phyloP scores from a whole-genome alignment of 495 filamentous ascomycete species.

The Talaromyces borbonicus region DNA sequence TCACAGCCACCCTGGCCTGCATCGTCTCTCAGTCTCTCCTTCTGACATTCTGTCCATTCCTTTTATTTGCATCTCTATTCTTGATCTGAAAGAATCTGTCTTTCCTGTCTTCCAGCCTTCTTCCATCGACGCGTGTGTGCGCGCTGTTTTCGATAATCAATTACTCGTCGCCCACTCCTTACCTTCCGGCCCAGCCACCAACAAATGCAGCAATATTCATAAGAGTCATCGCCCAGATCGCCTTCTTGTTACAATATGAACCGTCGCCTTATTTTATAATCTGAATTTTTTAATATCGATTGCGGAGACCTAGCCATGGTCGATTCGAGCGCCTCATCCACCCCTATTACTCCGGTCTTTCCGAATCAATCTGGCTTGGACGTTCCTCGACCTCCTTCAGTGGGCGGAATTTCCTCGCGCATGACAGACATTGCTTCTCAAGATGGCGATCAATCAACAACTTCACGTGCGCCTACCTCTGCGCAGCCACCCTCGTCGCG shows the following conservation, averaged over 20 bases:
- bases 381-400: slow-evolving; percentile 35
- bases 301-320: neutral
- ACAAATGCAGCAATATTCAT: neutral
- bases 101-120: neutral
- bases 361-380: slow-evolving; percentile 15
- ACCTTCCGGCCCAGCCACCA: neutral
- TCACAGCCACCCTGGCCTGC: neutral
- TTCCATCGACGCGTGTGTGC: neutral
- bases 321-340: slow-evolving; percentile 11
- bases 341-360: neutral
- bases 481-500: slow-evolving; percentile 38
- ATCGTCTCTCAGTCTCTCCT: neutral
- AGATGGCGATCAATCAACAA: slow-evolving; percentile 34
- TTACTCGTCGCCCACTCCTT: neutral
- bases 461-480: slow-evolving; percentile 26
- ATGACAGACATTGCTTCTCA: slow-evolving; percentile 67
- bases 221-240: neutral
- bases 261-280: neutral
- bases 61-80: neutral
- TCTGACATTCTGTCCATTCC: neutral
- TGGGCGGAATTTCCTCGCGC: slow-evolving; percentile 66
- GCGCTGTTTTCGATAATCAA: too few species aligned
- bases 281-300: neutral
- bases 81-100: neutral
- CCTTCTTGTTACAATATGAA: neutral